Conservation (phyloP, 202 grass and related monocot genomes). For the Setaria viridis region DNA sequence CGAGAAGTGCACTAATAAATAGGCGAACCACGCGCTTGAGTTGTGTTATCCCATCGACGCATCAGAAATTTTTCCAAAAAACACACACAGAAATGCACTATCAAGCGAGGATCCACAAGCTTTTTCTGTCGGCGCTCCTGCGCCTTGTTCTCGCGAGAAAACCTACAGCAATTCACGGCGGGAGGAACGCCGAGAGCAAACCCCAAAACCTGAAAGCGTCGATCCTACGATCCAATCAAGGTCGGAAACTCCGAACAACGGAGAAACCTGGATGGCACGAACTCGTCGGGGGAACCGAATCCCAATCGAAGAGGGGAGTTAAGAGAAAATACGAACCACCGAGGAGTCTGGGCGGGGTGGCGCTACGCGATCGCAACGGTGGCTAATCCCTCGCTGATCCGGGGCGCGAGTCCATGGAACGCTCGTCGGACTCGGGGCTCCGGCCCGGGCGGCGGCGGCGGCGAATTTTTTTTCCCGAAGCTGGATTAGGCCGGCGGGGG, state of each 20-base stretch:
- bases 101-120: neutral
- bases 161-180: conserved; percentile 4
- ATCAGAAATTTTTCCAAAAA: neutral
- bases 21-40: neutral
- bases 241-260: neutral
- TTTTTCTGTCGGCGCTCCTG: neutral
- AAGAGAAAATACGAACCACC: conserved; percentile 21
- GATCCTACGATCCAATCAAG: neutral
- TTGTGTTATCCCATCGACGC: neutral
- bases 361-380: neutral
- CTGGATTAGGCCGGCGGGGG: conserved; percentile 7
- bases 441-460: neutral
- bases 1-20: neutral
- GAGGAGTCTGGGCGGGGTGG: neutral
- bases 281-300: neutral
- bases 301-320: neutral
- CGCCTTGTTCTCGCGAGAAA: neutral
- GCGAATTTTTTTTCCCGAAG: neutral
- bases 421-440: neutral
- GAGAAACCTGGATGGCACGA: neutral
- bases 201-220: neutral
- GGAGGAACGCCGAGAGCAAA: neutral
- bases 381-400: conserved; percentile 1
- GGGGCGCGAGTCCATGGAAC: conserved; percentile 23
- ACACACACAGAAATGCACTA: neutral